A percentile compares a stretch with the other conserved stretches of the same genome.
phyloP scores from a whole-genome alignment of 805 yeast genomes.

The Myxozyma lipomycoides region DNA sequence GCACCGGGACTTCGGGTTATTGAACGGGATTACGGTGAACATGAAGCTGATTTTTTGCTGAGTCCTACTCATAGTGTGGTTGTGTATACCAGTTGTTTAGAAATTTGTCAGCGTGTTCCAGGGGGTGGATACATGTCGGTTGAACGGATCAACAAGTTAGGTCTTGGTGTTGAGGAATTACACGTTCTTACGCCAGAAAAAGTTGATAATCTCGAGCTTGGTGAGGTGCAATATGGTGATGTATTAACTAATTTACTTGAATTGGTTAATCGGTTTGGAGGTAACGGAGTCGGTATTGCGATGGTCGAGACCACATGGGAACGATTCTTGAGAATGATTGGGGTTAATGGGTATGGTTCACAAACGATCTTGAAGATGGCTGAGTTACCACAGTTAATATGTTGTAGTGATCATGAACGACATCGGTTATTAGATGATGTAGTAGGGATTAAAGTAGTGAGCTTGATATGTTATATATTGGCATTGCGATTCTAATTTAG shows the following conservation, averaged over 20 bases:
- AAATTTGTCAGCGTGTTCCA: conserved; percentile 8
- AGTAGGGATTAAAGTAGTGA: conserved; percentile 10
- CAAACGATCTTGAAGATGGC: conserved; percentile 10
- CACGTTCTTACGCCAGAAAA: conserved; percentile 3
- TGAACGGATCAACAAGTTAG: not conserved
- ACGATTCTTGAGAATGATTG: conserved; percentile 9
- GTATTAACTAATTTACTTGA: conserved; percentile 8
- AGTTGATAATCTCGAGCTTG: not conserved
- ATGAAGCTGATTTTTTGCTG: conserved; percentile 13
- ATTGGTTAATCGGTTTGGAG: conserved; percentile 5
- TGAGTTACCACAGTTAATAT: conserved; percentile 2
- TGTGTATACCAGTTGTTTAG: conserved; percentile 2
- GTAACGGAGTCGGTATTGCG: conserved; percentile 17
- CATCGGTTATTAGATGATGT: conserved; percentile 1
- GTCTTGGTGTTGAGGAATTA: conserved; percentile 1
- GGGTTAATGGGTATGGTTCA: conserved; percentile 18
- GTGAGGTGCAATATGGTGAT: conserved; percentile 7
- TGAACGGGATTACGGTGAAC: conserved; percentile 18
- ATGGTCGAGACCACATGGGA: conserved; percentile 21
- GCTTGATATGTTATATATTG: not conserved
- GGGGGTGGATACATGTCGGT: conserved; percentile 8
- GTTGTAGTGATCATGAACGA: conserved; percentile 5
- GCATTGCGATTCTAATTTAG: too few relatives aligned
- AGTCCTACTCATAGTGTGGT: conserved; percentile 4
- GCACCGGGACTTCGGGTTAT: conserved; percentile 4